Base-by-base conservation (phyloP, 306 rosid species). In the Sechiopsis laciniata region DNA sequence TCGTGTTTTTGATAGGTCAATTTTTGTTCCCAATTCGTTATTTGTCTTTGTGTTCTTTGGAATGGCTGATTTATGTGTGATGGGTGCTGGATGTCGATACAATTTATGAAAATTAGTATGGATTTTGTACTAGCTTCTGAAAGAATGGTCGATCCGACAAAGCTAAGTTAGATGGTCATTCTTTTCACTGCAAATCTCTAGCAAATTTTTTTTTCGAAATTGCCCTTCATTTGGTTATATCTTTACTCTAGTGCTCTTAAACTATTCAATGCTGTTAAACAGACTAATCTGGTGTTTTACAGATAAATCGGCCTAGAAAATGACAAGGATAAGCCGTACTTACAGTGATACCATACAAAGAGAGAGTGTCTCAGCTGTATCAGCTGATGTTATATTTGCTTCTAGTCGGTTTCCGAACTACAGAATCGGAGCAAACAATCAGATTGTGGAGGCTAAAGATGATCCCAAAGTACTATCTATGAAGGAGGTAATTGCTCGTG, bases 401-500 rank as follows among this genome's bases (percentile, higher is more conserved):
- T 86, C 97, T 16, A 87, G 83, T 74, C 95, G 89, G 65, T 92
- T 92, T 89, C 96, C 97, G 2, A 88, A 82, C 84, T 92, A 89
- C 82, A 89, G 77, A 80, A 76, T 92, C 58, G 96, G 97, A 58
- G 78, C 86, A 65, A 88, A 89, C 81, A 85, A 85, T 85, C 97
- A 89, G 89, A 85, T 88, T 69, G 61, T 86, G 80, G 96, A 87
- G 83, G 75, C 83, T 7, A 88, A 87, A 83, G 85, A 87, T 79
- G 96, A 88, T 62, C 85, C 85, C 0, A 89, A 77, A 82, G 83
- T 86, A 57, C 68, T 83, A 59, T 82, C 97, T 12, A 89, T 89
- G 97, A 92, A 89, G 87, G 95, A 92, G 84, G 92, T 87, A 71
- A 90, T 92, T 69, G 96, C 95, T 0, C 92, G 95, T 10, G 96